Base-by-base conservation (phyloP, 2,329 filamentous ascomycete genomes). In the Hymenotorrendiella dingleyae region DNA sequence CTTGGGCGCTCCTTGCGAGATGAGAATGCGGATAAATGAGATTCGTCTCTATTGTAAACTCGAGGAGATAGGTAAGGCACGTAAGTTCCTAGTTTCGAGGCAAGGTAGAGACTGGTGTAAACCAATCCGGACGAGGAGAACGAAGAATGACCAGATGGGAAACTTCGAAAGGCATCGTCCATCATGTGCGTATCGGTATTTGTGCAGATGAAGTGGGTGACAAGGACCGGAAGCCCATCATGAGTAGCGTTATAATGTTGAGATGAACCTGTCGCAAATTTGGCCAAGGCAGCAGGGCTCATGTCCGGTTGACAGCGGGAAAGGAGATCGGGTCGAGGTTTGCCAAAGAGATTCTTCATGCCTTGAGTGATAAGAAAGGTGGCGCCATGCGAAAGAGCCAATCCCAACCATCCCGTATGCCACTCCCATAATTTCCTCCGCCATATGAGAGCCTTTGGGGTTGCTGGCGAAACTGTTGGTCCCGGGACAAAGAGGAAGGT, bases 371-470 rank as follows among this genome's bases (percentile, higher is more conserved):
- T 80, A 64, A 93, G 80, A 69, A 85, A 94, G 4, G 84, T 76
- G 2, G 78, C 71, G 2, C 82, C 79, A 8, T 88, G 69, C 3
- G 85, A 79, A 14, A 95, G 70, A 1, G 73, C 86, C 3, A 95
- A 72, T 0, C 90, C 90, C 56, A 95, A 78, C 79, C 84, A 87
- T 45, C 86, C 89, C 2, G 80, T 80, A 60, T 96, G 88, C 62
- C 86, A 80, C 63, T 96, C 90, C 89, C 91, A 96, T 1, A 95
- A 63, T 66, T 93, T 95, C 52, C 86, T 76, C 60, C 77, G 78
- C 81, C 86, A 89, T 33, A 90, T 71, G 41, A 86, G 65, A 4
- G 73, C 64, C 50, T 73, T 73, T 2, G 85, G 79, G 0, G 82
- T 81, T 16, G 74, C 72, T 30, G 70, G 70, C 12, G 77, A 74